Evolutionary conservation across 2,329 filamentous ascomycete species (phyloP).

Genomic region (Rutstroemia sp.): DNA sequence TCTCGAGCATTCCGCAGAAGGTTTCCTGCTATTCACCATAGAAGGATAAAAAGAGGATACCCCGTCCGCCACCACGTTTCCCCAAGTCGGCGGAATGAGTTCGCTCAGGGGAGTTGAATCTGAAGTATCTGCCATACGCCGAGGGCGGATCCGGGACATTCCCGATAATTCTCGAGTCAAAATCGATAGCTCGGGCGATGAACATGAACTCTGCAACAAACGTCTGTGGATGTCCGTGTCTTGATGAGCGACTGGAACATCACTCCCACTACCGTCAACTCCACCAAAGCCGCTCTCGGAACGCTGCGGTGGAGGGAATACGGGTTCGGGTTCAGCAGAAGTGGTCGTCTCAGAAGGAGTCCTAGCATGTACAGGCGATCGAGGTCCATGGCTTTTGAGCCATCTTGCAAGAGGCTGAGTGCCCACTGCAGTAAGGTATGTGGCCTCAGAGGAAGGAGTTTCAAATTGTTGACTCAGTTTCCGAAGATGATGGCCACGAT

Average conservation of each 20-base stretch:
- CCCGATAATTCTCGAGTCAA: conserved; percentile 17
- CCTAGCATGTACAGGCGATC: conserved; percentile 16
- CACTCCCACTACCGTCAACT: conserved; percentile 22
- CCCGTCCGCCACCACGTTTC: conserved; percentile 12
- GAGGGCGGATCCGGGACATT: conserved; percentile 13
- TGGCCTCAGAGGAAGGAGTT: conserved; percentile 5
- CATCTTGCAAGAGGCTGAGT: conserved; percentile 14
- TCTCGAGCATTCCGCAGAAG: conserved; percentile 20
- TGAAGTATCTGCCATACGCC: conserved; percentile 15
- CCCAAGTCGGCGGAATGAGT: conserved; percentile 19
- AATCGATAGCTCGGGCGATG: conserved; percentile 20
- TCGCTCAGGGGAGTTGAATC: conserved; percentile 18
- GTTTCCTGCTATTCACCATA: conserved; percentile 15
- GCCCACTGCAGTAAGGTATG: conserved; percentile 3
- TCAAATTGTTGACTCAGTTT: conserved; percentile 21
- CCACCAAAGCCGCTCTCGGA: conserved; percentile 21
- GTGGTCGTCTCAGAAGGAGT: conserved; percentile 10
- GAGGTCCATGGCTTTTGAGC: conserved; percentile 20
- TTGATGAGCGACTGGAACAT: conserved; percentile 16
- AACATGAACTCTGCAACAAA: conserved; percentile 20
- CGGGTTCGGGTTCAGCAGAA: background rate
- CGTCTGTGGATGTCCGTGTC: conserved; percentile 26
- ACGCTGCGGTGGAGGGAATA: conserved; percentile 5
- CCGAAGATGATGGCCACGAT: conserved; percentile 22
- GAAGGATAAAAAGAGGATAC: conserved; percentile 23